Conservation (phyloP, 192 early-diverging fungal genomes). For the Coemansia guatemalensis region DNA sequence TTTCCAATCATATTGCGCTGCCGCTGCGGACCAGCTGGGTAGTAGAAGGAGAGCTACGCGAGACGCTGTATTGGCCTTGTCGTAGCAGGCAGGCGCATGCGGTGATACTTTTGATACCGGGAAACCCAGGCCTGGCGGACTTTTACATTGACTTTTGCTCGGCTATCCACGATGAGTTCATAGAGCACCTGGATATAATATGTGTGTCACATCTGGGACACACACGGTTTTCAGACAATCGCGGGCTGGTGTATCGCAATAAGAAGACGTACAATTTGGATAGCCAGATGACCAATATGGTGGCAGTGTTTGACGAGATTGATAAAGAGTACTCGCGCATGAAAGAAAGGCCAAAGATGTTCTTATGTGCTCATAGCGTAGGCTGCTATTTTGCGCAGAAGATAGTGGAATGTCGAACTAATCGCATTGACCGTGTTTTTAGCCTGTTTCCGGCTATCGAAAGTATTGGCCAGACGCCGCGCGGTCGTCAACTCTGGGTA, state of each 20-base stretch:
- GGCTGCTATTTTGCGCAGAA: constrained; percentile 44
- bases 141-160: constrained; percentile 78
- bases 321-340: constrained; percentile 11
- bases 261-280: constrained; percentile 22
- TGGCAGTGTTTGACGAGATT: constrained; percentile 43
- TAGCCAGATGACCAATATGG: constrained; percentile 32
- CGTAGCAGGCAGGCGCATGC: constrained; percentile 12
- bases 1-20: constrained; percentile 25
- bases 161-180: constrained; percentile 53
- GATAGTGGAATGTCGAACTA: constrained; percentile 62
- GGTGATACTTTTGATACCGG: constrained; percentile 61
- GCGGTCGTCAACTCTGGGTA: constrained; percentile 60
- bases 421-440: constrained; percentile 64
- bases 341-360: constrained; percentile 16
- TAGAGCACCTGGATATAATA: constrained; percentile 59
- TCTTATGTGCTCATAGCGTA: constrained; percentile 34
- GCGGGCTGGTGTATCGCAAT: constrained; percentile 22
- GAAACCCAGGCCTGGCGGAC: constrained; percentile 80
- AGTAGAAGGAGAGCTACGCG: constrained; percentile 34
- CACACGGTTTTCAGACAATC: constrained; percentile 38
- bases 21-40: constrained; percentile 39
- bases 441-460: constrained; percentile 80
- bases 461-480: constrained; percentile 72
- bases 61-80: constrained; percentile 50
- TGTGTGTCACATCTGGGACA: constrained; percentile 56